phyloP scores from a whole-genome alignment of 495 filamentous ascomycete genomes.

The Physcia stellaris region DNA sequence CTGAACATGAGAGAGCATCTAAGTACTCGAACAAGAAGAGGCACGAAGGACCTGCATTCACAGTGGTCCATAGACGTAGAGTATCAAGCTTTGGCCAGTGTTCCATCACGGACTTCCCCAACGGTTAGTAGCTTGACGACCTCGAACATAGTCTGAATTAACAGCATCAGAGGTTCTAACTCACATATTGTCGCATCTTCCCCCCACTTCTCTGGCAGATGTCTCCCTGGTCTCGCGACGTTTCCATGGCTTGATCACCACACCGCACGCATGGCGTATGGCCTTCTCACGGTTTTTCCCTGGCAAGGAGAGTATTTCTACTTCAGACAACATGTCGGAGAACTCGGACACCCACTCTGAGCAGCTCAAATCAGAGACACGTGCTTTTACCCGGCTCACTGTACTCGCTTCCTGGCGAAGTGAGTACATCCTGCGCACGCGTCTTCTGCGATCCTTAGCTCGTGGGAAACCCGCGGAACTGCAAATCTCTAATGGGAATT shows the following conservation, averaged over 20 bases:
- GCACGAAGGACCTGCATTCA: slow-evolving; percentile 39
- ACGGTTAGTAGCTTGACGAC: slow-evolving; percentile 43
- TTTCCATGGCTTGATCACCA: slow-evolving; percentile 71
- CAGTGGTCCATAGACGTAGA: slow-evolving; percentile 40
- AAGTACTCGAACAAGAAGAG: slow-evolving; percentile 30
- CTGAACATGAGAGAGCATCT: slow-evolving; percentile 57
- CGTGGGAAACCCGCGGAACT: slow-evolving; percentile 60
- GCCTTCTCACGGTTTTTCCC: slow-evolving; percentile 85
- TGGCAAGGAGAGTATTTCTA: slow-evolving; percentile 41
- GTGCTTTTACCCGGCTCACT: slow-evolving; percentile 67
- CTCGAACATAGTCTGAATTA: slow-evolving; percentile 15
- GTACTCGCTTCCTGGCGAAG: slow-evolving; percentile 77
- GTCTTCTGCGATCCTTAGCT: slow-evolving; percentile 61
- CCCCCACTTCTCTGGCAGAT: slow-evolving; percentile 60
- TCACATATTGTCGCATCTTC: slow-evolving; percentile 80
- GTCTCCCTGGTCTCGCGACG: slow-evolving; percentile 73
- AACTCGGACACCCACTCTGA: slow-evolving; percentile 28
- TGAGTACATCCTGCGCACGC: slow-evolving; percentile 82
- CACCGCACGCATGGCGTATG: slow-evolving; percentile 79
- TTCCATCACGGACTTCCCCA: slow-evolving; percentile 55
- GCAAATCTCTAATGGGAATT: slow-evolving; percentile 32
- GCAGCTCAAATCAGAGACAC: slow-evolving; percentile 45
- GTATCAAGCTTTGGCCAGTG: slow-evolving; percentile 31
- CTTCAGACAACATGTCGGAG: slow-evolving; percentile 11
- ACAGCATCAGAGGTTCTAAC: slow-evolving; percentile 63